phyloP scores from a whole-genome alignment of 2,329 filamentous ascomycete genomes.

The Berkeleyomyces rouxiae region DNA sequence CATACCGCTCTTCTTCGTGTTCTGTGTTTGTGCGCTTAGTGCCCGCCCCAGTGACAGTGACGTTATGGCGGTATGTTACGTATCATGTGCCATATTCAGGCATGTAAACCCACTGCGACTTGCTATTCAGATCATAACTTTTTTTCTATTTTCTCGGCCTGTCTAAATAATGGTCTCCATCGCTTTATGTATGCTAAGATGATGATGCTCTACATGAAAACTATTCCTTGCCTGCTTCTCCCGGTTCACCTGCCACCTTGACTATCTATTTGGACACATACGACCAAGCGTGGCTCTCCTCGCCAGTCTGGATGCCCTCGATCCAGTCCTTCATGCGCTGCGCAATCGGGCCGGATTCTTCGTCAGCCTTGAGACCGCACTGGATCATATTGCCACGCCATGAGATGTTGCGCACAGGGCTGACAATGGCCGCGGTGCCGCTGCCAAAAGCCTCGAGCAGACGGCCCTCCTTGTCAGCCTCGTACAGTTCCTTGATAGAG shows the following conservation, averaged over 20 bases:
- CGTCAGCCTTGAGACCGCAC: slow-evolving; percentile 62
- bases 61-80: too few relatives aligned
- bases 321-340: slow-evolving; percentile 92
- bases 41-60: too few relatives aligned
- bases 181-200: not conserved
- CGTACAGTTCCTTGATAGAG: slow-evolving; percentile 70
- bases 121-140: not conserved
- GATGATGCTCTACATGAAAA: not conserved
- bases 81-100: too few relatives aligned
- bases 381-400: slow-evolving; percentile 71
- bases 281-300: slow-evolving; percentile 86
- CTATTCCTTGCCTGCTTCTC: not conserved
- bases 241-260: not conserved
- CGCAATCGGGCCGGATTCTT: slow-evolving; percentile 81
- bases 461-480: slow-evolving; percentile 69
- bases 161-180: not conserved
- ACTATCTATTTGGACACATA: slow-evolving; percentile 27
- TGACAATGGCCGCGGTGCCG: slow-evolving; percentile 87
- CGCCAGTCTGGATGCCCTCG: slow-evolving; percentile 85
- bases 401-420: slow-evolving; percentile 73
- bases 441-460: slow-evolving; percentile 86
- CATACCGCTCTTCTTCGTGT: too few relatives aligned
- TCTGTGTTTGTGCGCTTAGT: too few relatives aligned
- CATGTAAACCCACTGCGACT: too few relatives aligned
- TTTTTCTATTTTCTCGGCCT: not conserved